A percentile compares a stretch with the other conserved stretches of the same genome.
phyloP scores from a whole-genome alignment of 2,329 filamentous ascomycete species.

The Grosmannia penicillata region DNA sequence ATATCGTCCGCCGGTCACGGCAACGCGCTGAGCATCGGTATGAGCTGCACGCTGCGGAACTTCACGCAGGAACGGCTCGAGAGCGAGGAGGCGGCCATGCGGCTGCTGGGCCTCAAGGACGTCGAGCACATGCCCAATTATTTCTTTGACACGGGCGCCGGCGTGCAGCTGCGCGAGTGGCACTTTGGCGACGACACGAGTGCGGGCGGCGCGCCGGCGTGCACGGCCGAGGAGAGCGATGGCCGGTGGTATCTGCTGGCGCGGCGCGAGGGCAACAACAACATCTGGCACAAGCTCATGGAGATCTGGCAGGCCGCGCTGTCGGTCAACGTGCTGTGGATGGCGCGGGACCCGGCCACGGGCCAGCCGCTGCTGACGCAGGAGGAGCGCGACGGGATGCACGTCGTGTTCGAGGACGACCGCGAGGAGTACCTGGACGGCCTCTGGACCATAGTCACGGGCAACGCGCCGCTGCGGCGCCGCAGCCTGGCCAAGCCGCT shows the following conservation, averaged over 20 bases:
- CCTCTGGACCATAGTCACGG: background rate
- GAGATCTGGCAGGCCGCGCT: constrained; percentile 9
- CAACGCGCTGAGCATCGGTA: background rate
- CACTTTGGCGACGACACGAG: too few relatives aligned
- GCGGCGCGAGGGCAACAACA: constrained; percentile 8
- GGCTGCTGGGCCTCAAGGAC: background rate
- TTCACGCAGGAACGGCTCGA: background rate
- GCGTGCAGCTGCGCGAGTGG: constrained; percentile 10
- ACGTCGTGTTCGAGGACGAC: constrained; percentile 19
- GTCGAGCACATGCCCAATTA: constrained; percentile 10
- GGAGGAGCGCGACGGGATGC: too few relatives aligned
- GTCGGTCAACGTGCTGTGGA: constrained; percentile 9
- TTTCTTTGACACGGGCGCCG: constrained; percentile 13
- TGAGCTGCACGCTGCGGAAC: background rate
- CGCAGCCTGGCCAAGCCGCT: background rate
- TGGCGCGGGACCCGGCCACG: background rate
- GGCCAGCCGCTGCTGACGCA: background rate
- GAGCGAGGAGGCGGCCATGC: background rate
- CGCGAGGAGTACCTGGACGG: constrained; percentile 9
- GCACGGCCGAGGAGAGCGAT: too few relatives aligned
- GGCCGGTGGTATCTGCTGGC: too few relatives aligned
- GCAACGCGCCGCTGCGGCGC: background rate
- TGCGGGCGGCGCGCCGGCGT: too few relatives aligned
- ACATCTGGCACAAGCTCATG: constrained; percentile 11
- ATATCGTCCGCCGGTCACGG: background rate